Base-by-base conservation (phyloP, 208 protist genomes). In the Leishmania major region DNA sequence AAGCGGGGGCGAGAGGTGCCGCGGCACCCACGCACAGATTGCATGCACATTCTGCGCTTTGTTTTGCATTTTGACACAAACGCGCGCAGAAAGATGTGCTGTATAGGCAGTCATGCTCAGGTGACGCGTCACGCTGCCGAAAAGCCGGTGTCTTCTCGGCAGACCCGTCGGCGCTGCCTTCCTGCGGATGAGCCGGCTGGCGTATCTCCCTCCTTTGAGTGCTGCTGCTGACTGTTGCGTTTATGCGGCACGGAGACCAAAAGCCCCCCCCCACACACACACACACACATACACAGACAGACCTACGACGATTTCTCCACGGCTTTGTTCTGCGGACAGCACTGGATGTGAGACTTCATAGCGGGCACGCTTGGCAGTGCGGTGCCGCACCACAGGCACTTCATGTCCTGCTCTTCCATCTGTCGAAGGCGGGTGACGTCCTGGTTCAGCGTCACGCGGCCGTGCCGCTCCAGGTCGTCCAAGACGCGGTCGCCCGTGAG, bases 301-400 rank as follows among this genome's bases (percentile, higher is more conserved):
- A 8, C n/a, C 71, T 51, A 57, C 25, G 71, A 25, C 31, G 7
- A 77, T 55, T 74, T 69, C 57, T 83, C 78, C 37, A 90, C 1
- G 19, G 88, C 89, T 59, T 90, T 77, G 79, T 92, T 97, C 49
- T 84, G 77, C 5, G 79, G 35, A 59, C 95, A 97, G 28, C 60
- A 77, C n/a, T 62, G 53, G 5, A 96, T 76, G 80, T 97, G 95
- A 17, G 81, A 71, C 80, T 93, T 92, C 81, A 96, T 87, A 47
- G 87, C 73, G 15, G 90, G 89, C 43, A 97, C 90, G 72, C 87
- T 91, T 4, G 70, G 78, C 28, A 95, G 83, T n/a, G 79, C 66
- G 0, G 76, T 74, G 7, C 92, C 93, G 71, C 95, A 98, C 94
- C 95, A 98, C 47, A 96, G 80, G 86, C 95, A 98, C 75, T 70